phyloP scores from a whole-genome alignment of 805 yeast species.

The Kurtzmaniella cleridarum region DNA sequence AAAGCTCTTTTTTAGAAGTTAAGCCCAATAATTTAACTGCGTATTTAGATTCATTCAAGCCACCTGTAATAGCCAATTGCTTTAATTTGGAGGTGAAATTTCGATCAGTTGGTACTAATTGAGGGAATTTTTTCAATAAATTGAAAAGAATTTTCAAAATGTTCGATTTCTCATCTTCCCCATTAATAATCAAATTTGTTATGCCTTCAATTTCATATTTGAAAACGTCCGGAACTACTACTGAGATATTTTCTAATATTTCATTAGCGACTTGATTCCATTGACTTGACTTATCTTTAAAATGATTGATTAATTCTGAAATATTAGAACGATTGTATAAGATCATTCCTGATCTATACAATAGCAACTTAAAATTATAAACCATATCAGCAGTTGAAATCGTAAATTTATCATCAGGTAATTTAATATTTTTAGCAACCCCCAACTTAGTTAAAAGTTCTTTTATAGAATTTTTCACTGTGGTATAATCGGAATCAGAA shows the following conservation, averaged over 20 bases:
- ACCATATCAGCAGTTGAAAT: slow-evolving; percentile 47
- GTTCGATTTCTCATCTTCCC: slow-evolving; percentile 20
- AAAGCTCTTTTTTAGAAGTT: slow-evolving; percentile 36
- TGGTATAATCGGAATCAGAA: slow-evolving; percentile 53
- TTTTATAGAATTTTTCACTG: slow-evolving; percentile 55
- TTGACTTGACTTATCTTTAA: slow-evolving; percentile 29
- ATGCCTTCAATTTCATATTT: slow-evolving; percentile 53
- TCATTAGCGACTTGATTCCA: slow-evolving; percentile 40
- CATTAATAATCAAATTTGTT: slow-evolving; percentile 27
- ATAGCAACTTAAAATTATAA: slow-evolving; percentile 48
- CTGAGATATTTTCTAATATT: slow-evolving; percentile 54
- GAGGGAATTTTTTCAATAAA: slow-evolving; percentile 47
- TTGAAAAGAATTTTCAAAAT: slow-evolving; percentile 58
- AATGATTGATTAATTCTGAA: slow-evolving; percentile 43
- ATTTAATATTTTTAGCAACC: slow-evolving; percentile 45
- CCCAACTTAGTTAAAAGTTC: slow-evolving; percentile 55
- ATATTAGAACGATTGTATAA: slow-evolving; percentile 65
- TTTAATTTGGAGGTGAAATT: slow-evolving; percentile 41
- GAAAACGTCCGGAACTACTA: slow-evolving; percentile 57
- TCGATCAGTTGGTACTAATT: slow-evolving; percentile 40
- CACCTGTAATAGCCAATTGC: slow-evolving; percentile 45
- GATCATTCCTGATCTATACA: slow-evolving; percentile 57
- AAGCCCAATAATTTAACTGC: slow-evolving; percentile 54
- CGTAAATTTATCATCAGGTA: slow-evolving; percentile 20
- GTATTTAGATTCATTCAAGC: slow-evolving; percentile 59